These are phyloP conservation scores for Jatropha podagrica DNA, from an alignment of 441 rosid species.

Conservation along the genomic window DNA sequence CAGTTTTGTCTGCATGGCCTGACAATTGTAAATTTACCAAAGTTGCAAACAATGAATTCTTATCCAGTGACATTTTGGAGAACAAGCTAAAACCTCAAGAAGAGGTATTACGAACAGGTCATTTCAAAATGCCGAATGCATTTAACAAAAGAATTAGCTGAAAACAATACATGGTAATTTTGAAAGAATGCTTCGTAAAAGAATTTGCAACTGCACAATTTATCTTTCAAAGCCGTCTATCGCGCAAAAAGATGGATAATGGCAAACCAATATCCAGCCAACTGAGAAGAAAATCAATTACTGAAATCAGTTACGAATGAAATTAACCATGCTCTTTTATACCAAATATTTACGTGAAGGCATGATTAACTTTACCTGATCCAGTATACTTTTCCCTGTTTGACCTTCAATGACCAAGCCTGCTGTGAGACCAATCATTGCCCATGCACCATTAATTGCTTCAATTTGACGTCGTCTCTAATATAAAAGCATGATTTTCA, in stretches of 20 bases:
- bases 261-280: conserved; percentile 67
- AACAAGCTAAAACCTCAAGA: neutral
- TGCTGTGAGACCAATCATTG: conserved; percentile 76
- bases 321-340: too few relatives aligned
- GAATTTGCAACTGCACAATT: conserved; percentile 18
- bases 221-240: conserved; percentile 16
- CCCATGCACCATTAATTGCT: conserved; percentile 92
- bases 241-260: conserved; percentile 36
- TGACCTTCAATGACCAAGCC: conserved; percentile 86
- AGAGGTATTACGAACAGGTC: neutral
- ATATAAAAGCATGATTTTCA: conserved; percentile 5
- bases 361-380: conserved; percentile 51
- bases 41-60: neutral
- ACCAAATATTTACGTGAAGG: too few relatives aligned
- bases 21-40: too few relatives aligned
- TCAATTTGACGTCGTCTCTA: conserved; percentile 75
- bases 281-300: conserved; percentile 38
- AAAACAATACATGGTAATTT: neutral
- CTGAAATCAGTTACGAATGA: neutral
- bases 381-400: conserved; percentile 59
- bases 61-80: neutral
- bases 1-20: too few relatives aligned
- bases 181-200: conserved; percentile 10
- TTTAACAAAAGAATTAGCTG: neutral
- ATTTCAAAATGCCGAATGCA: neutral